phyloP scores from a whole-genome alignment of 2,329 filamentous ascomycete genomes.

The Pseudomassariella vexata region DNA sequence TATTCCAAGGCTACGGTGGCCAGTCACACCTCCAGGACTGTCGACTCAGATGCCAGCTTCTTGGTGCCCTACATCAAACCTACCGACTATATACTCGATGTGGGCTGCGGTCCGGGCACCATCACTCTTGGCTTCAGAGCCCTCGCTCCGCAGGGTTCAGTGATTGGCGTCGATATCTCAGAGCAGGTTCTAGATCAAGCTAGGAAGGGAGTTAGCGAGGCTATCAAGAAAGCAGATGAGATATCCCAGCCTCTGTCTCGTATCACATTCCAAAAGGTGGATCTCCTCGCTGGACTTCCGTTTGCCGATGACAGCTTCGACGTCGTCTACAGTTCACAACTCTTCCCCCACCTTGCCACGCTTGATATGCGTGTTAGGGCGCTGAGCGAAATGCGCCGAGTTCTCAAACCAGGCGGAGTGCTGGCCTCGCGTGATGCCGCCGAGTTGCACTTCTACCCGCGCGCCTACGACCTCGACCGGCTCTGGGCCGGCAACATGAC shows the following conservation, averaged over 20 bases:
- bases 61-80: slow-evolving; percentile 34
- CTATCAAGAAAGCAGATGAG: slow-evolving; percentile 11
- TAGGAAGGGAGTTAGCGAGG: background rate
- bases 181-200: slow-evolving; percentile 25
- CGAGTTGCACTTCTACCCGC: slow-evolving; percentile 26
- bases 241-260: slow-evolving; percentile 7
- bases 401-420: slow-evolving; percentile 35
- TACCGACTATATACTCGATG: slow-evolving; percentile 34
- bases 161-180: slow-evolving; percentile 33
- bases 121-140: slow-evolving; percentile 38
- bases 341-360: slow-evolving; percentile 33
- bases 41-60: slow-evolving; percentile 35
- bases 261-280: slow-evolving; percentile 25
- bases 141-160: slow-evolving; percentile 30
- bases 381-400: slow-evolving; percentile 34
- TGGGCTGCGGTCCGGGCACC: slow-evolving; percentile 43
- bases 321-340: slow-evolving; percentile 35
- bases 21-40: slow-evolving; percentile 35
- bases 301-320: slow-evolving; percentile 35
- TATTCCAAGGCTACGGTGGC: slow-evolving; percentile 31
- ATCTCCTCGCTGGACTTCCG: slow-evolving; percentile 29
- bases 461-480: slow-evolving; percentile 19
- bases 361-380: slow-evolving; percentile 22
- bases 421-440: slow-evolving; percentile 27
- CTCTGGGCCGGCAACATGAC: slow-evolving; percentile 20